A percentile compares a stretch with the other conserved stretches of the same genome.
phyloP scores from a whole-genome alignment of 208 protist genomes.

The Angomonas ambiguus region DNA sequence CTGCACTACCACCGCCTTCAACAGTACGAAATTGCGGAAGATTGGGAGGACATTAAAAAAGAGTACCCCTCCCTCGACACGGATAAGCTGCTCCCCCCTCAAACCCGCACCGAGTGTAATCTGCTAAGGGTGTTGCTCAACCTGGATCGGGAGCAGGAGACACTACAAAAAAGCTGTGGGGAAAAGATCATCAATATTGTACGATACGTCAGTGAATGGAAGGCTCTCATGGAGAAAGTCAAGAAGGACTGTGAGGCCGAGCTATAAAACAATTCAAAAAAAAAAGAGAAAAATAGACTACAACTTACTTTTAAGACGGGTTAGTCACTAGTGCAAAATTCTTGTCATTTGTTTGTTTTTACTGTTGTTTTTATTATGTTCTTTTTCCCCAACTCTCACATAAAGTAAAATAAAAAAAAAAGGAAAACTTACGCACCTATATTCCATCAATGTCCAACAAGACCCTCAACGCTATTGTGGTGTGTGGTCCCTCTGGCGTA shows the following conservation, averaged over 20 bases:
- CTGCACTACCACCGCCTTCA: neutral
- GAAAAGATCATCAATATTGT: conserved; percentile 25
- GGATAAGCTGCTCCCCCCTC: neutral
- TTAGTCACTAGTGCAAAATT: too few relatives aligned
- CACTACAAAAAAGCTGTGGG: conserved; percentile 31
- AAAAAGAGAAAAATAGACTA: conserved; percentile 9
- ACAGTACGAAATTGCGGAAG: neutral
- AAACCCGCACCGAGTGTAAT: conserved; percentile 14
- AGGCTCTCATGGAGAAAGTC: conserved; percentile 25
- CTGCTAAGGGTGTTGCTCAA: conserved; percentile 29
- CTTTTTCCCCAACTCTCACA: neutral
- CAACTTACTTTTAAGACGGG: neutral
- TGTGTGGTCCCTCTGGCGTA: conserved; percentile 90
- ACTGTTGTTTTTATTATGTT: neutral
- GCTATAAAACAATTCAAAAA: conserved; percentile 1
- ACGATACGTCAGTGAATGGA: conserved; percentile 27
- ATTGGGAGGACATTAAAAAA: neutral
- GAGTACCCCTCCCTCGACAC: neutral
- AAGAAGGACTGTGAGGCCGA: conserved; percentile 32
- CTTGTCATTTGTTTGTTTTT: too few relatives aligned
- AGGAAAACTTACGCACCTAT: neutral
- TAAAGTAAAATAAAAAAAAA: neutral
- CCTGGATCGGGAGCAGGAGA: conserved; percentile 44
- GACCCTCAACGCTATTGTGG: conserved; percentile 73
- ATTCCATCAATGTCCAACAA: conserved; percentile 10